Percentiles rank a stretch among this genome's conserved stretches.
These are phyloP conservation scores for Phialocephala sp. DNA, from an alignment of 2,329 filamentous ascomycete genomes.

Conservation along the genomic window DNA sequence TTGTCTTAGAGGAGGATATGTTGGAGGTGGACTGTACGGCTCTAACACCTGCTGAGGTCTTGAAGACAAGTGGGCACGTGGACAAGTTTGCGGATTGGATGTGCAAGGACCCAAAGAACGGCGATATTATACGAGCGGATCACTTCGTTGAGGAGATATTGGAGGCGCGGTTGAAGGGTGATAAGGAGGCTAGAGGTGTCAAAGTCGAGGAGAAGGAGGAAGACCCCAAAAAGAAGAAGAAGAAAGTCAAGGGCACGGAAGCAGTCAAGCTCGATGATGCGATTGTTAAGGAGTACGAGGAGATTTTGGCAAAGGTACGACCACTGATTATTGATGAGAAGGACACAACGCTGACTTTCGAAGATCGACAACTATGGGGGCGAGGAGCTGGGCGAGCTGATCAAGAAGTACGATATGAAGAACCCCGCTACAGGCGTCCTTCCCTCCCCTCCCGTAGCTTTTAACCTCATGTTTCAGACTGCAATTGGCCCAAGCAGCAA, in stretches of 20 bases:
- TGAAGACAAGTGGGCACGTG: slow-evolving; percentile 96
- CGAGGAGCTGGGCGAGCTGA: slow-evolving; percentile 82
- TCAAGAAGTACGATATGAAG: slow-evolving; percentile 88
- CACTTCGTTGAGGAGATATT: slow-evolving; percentile 96
- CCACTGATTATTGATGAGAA: background rate
- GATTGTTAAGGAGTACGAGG: slow-evolving; percentile 87
- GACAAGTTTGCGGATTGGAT: slow-evolving; percentile 97
- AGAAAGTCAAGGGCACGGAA: slow-evolving; percentile 80
- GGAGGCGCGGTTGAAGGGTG: slow-evolving; percentile 82
- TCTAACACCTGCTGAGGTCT: slow-evolving; percentile 88
- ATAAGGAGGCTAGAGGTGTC: slow-evolving; percentile 90
- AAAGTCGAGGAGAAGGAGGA: slow-evolving; percentile 79
- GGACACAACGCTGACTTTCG: slow-evolving; percentile 25
- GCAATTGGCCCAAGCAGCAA: slow-evolving; percentile 92
- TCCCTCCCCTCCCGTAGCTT: slow-evolving; percentile 81
- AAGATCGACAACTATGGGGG: slow-evolving; percentile 94
- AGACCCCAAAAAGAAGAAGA: slow-evolving; percentile 78
- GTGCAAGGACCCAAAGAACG: slow-evolving; percentile 98
- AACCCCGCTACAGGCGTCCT: slow-evolving; percentile 82
- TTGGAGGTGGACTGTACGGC: slow-evolving; percentile 83
- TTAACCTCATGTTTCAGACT: slow-evolving; percentile 99
- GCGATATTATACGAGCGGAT: slow-evolving; percentile 94
- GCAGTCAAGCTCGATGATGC: slow-evolving; percentile 86
- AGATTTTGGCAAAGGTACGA: slow-evolving; percentile 74
- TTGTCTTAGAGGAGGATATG: slow-evolving; percentile 77